Percentiles rank a stretch among this genome's conserved stretches.
Evolutionary conservation across 1,284 basidiomycete species (phyloP).

Genomic region (Ustilago vetiveriae): DNA sequence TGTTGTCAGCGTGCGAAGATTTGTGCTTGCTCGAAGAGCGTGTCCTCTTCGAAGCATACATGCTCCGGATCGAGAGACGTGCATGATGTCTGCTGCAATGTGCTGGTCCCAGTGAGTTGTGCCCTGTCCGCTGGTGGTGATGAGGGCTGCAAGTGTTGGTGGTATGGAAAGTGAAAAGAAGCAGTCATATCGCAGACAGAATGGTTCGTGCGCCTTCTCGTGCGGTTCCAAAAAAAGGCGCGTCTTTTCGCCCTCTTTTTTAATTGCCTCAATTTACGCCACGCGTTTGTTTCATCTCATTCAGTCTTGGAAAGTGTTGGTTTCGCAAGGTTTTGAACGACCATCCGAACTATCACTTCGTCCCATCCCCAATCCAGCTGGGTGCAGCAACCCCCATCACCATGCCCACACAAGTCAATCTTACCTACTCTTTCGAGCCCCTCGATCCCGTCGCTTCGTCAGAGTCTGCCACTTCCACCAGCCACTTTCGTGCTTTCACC

Average conservation of each 20-base stretch:
- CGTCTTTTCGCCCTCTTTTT: conserved; percentile 27
- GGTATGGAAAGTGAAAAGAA: not conserved
- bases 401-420: conserved; percentile 3
- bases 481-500: conserved; percentile 37
- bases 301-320: conserved; percentile 6
- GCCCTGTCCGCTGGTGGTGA: not conserved
- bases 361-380: no score
- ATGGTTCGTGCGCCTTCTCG: conserved; percentile 31
- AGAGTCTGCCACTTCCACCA: conserved; percentile 24
- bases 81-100: no score
- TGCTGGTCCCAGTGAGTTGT: no score
- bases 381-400: not conserved
- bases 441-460: conserved; percentile 16
- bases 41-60: conserved; percentile 4
- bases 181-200: not conserved
- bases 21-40: not conserved
- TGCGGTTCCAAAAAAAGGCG: conserved; percentile 32
- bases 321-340: conserved; percentile 4
- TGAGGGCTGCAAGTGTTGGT: not conserved
- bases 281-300: conserved; percentile 8
- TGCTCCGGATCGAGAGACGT: conserved; percentile 7
- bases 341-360: not conserved
- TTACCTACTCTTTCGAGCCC: conserved; percentile 29
- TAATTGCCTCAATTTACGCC: conserved; percentile 29
- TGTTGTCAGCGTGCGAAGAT: conserved; percentile 13